phyloP scores from a whole-genome alignment of 352 stramenopile genomes.

The Globisporangium spiculum region DNA sequence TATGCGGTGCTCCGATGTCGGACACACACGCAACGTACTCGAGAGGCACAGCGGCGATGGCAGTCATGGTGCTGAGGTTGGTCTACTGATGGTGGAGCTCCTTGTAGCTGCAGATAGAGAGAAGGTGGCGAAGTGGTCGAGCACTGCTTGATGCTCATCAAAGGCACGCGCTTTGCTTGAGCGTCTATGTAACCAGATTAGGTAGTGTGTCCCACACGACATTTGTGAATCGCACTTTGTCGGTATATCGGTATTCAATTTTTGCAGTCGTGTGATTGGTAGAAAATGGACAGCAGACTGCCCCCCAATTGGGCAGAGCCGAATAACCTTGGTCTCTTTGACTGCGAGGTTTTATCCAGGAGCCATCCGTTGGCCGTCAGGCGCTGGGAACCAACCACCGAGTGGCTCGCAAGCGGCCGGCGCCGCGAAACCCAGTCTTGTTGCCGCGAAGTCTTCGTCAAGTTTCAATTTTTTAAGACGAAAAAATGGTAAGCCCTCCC shows the following conservation, averaged over 20 bases:
- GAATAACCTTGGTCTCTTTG: not conserved
- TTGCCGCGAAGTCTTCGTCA: slow-evolving; percentile 79
- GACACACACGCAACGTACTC: slow-evolving; percentile 5
- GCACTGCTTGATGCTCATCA: not conserved
- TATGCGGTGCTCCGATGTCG: no score
- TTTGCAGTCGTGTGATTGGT: not conserved
- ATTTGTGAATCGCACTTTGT: not conserved
- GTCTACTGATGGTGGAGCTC: not conserved
- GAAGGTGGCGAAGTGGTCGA: not conserved
- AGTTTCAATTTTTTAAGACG: slow-evolving; percentile 87
- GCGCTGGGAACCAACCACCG: slow-evolving; percentile 55
- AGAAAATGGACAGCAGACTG: not conserved
- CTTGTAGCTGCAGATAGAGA: not conserved
- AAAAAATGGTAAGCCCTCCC: slow-evolving; percentile 75
- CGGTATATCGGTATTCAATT: not conserved
- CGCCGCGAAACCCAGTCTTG: slow-evolving; percentile 49
- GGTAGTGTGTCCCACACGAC: not conserved
- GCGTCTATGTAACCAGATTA: not conserved
- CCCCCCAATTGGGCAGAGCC: not conserved
- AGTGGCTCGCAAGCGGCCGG: not conserved
- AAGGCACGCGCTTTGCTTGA: slow-evolving; percentile 4
- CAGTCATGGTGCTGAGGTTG: slow-evolving; percentile 1
- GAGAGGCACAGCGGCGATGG: slow-evolving; percentile 10
- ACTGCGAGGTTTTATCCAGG: not conserved
- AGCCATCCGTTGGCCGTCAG: not conserved